phyloP scores from a whole-genome alignment of 305 asterid genomes.

The Fraxinus ornus region DNA sequence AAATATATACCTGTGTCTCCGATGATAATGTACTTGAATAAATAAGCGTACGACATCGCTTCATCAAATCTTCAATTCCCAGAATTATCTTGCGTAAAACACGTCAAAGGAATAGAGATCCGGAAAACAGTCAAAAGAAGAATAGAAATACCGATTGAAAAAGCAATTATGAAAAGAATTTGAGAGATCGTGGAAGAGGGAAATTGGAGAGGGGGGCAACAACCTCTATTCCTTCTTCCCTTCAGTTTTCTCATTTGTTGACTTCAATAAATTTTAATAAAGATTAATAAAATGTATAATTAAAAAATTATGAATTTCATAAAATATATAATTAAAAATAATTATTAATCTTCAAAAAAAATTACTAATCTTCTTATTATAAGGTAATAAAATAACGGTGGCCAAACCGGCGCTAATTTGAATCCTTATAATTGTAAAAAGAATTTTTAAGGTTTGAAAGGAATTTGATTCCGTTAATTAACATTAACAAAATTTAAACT shows the following conservation, averaged over 20 bases:
- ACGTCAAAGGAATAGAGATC: not conserved
- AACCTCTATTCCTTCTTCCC: not conserved
- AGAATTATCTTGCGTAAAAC: not conserved
- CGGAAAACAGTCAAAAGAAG: not conserved
- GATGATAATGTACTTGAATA: constrained; percentile 82
- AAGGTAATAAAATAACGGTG: too few relatives aligned
- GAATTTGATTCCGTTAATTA: too few relatives aligned
- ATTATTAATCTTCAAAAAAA: too few relatives aligned
- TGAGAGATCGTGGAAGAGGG: not conserved
- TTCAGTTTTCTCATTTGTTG: not conserved
- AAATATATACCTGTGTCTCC: constrained; percentile 65
- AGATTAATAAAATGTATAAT: too few relatives aligned
- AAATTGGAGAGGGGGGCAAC: not conserved
- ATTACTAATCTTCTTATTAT: too few relatives aligned
- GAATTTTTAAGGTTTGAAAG: too few relatives aligned
- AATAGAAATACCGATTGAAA: not conserved
- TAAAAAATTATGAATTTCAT: too few relatives aligned
- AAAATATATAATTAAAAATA: too few relatives aligned
- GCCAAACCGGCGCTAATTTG: too few relatives aligned
- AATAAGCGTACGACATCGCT: constrained; percentile 75
- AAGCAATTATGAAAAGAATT: not conserved
- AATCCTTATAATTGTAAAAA: too few relatives aligned
- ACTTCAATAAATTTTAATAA: too few relatives aligned
- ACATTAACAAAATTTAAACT: too few relatives aligned
- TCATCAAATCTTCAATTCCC: not conserved